Evolutionary conservation across 108 stramenopile species (phyloP), one percentile per base, ranked within the genome.

Genomic region (Cyclotella baltica): DNA sequence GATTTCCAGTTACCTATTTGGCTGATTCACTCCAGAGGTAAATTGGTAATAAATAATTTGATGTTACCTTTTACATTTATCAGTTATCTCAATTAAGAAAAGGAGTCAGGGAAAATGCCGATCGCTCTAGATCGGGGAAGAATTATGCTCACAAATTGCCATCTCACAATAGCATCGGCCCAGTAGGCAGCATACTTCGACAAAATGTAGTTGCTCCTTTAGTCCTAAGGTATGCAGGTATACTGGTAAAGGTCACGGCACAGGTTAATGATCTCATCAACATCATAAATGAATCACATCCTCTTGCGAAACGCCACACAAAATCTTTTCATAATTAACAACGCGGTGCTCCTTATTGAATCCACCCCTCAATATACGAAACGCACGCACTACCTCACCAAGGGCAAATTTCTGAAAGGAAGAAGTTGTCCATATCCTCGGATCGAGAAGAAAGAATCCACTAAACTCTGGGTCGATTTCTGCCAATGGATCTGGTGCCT

Each of bases 341-440:
- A 70, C 19, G 8, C 37, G 33, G 38, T 70, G 69, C 51, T 70
- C 52, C 34, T 38, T 33, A n/a, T 35, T 52, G 50, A 70, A 70
- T 10, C 69, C 69, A 55, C 69, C 69, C 38, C 69, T 55, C 23
- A 70, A 35, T 37, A 70, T 37, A 31, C 69, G 69, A 57, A 70
- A 70, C 27, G 69, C 33, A 5, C 69, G 53, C 1, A 70, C 36
- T 4, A 34, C 18, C 55, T 70, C 69, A 35, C 69, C 69, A 6
- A 70, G 52, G 0, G 52, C 31, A 56, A 70, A 70, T 13, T 70
- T 70, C 57, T 57, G 69, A 37, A 70, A 70, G 1, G 69, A 55
- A 6, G 40, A 29, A 9, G 35, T 53, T 38, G 33, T 23, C 69
- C 53, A 70, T 38, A 34, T 70, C 2, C 40, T 53, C 9, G 69